Evolutionary conservation across 129 eudicot species (phyloP).

Genomic region (Glebionis coronaria): DNA sequence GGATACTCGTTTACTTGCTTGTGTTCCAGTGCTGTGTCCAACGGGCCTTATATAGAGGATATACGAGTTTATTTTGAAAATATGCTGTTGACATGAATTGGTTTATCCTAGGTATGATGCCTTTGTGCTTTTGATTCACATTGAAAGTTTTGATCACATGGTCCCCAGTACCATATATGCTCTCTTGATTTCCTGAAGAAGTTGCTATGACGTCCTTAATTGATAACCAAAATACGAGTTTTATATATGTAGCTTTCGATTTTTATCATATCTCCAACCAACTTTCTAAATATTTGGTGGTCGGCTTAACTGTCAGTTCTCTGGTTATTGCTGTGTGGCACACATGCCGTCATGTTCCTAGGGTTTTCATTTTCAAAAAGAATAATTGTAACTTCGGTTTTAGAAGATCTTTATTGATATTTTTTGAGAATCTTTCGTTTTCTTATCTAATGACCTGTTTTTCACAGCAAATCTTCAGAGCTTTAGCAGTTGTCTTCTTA

Average conservation of each 20-base stretch:
- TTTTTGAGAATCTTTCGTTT: too few relatives aligned
- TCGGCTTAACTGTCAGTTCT: neutral
- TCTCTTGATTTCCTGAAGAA: conserved; percentile 7
- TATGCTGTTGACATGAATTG: conserved; percentile 15
- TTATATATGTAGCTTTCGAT: neutral
- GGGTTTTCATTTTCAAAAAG: too few relatives aligned
- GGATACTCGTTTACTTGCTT: too few relatives aligned
- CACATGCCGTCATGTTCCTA: too few relatives aligned
- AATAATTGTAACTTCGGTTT: too few relatives aligned
- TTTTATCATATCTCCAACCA: neutral
- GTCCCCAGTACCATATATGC: conserved; percentile 30
- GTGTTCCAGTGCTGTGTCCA: too few relatives aligned
- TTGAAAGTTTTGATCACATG: conserved; percentile 22
- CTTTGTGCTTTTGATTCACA: conserved; percentile 22
- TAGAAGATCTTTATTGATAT: too few relatives aligned
- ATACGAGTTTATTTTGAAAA: too few relatives aligned
- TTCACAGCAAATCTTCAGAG: too few relatives aligned
- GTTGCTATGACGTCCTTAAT: neutral
- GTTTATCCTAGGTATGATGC: conserved; percentile 51
- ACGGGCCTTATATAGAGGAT: too few relatives aligned
- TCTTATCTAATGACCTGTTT: too few relatives aligned
- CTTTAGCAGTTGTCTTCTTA: too few relatives aligned
- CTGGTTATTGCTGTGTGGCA: neutral
- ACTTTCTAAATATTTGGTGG: neutral
- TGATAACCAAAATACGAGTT: neutral